phyloP scores from a whole-genome alignment of 1,284 basidiomycete genomes.

The Papiliotrema terrestris region DNA sequence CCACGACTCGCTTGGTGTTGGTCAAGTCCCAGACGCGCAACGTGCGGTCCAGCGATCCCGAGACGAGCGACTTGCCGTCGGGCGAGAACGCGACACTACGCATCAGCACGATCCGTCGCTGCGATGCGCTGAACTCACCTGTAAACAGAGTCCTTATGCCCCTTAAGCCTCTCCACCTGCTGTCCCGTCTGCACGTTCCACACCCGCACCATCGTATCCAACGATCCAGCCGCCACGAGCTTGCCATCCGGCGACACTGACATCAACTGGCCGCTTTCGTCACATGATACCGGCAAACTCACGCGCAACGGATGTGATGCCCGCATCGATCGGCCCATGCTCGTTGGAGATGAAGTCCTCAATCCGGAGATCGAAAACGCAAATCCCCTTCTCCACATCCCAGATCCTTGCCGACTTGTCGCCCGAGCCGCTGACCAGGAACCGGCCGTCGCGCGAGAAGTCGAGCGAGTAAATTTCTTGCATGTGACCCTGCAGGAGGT shows the following conservation, averaged over 20 bases:
- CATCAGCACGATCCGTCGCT: not conserved
- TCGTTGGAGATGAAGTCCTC: conserved; percentile 53
- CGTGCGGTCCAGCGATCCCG: conserved; percentile 80
- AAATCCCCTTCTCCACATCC: conserved; percentile 67
- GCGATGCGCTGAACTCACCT: conserved; percentile 17
- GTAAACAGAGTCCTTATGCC: conserved; percentile 79
- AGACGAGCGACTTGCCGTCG: conserved; percentile 69
- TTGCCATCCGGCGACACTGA: conserved; percentile 76
- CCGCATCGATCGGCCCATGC: conserved; percentile 62
- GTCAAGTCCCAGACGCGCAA: conserved; percentile 80
- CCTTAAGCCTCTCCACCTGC: conserved; percentile 69
- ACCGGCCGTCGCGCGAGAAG: conserved; percentile 73
- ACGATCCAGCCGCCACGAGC: conserved; percentile 74
- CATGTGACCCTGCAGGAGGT: conserved; percentile 76
- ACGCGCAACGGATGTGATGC: conserved; percentile 59
- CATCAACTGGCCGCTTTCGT: not conserved
- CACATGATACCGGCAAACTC: conserved; percentile 20
- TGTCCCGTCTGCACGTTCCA: conserved; percentile 75
- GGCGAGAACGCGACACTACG: conserved; percentile 75
- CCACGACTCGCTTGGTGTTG: conserved; percentile 41
- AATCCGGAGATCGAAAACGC: conserved; percentile 52
- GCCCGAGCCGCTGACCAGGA: conserved; percentile 82
- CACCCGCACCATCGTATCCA: conserved; percentile 79
- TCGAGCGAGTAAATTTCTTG: conserved; percentile 90
- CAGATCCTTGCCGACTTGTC: conserved; percentile 88